Conservation (phyloP, 2,329 filamentous ascomycete species). For the Ustulina deusta region DNA sequence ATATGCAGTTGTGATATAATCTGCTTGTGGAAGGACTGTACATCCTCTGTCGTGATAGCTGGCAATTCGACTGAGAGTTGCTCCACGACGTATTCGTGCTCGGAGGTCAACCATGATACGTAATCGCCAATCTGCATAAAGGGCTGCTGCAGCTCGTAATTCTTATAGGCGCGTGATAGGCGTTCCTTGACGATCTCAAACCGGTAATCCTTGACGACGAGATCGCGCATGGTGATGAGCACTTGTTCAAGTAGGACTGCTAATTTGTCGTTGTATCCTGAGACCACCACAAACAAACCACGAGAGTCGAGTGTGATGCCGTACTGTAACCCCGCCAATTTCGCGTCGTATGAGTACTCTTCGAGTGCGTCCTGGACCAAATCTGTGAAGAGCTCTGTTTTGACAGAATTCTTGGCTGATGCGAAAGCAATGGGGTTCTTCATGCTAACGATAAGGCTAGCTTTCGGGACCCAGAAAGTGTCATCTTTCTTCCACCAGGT, state of each 20-base stretch:
- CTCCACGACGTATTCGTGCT: constrained; percentile 82
- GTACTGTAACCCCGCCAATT: constrained; percentile 90
- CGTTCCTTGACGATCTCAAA: constrained; percentile 94
- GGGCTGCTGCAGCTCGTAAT: constrained; percentile 88
- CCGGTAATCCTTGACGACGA: constrained; percentile 85
- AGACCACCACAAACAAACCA: constrained; percentile 82
- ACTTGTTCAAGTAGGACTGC: constrained; percentile 91
- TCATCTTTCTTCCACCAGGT: constrained; percentile 99
- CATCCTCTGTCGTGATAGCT: constrained; percentile 77
- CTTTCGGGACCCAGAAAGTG: constrained; percentile 97
- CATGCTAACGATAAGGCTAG: constrained; percentile 84
- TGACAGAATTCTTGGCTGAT: constrained; percentile 81
- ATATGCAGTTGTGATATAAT: constrained; percentile 86
- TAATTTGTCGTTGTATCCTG: constrained; percentile 97
- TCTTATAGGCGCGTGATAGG: constrained; percentile 79
- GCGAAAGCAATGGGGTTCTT: constrained; percentile 83
- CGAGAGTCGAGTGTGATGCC: constrained; percentile 77
- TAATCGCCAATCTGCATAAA: constrained; percentile 90
- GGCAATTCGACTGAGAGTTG: constrained; percentile 83
- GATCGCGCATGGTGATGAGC: constrained; percentile 82
- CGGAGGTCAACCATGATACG: constrained; percentile 81
- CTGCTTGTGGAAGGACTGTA: constrained; percentile 82
- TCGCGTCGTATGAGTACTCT: constrained; percentile 96
- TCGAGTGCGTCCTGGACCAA: constrained; percentile 89
- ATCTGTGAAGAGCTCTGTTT: constrained; percentile 83